A percentile compares a stretch with the other conserved stretches of the same genome.
These are phyloP conservation scores for Melanogaster broomeanus DNA, from an alignment of 768 basidiomycete species.

Conservation along the genomic window DNA sequence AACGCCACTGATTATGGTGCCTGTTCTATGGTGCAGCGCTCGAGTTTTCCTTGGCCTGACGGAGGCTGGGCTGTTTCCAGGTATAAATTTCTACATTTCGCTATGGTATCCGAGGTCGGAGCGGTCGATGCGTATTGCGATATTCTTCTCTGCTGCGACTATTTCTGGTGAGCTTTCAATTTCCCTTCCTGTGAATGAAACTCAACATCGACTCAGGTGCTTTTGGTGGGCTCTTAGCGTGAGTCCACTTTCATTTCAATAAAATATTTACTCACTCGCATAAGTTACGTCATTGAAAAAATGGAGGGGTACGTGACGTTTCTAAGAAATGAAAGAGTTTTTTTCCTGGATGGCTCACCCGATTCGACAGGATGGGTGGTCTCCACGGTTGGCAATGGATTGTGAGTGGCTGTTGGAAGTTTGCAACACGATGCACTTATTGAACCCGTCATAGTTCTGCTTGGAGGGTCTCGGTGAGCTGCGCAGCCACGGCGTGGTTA, in stretches of 20 bases:
- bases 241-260: conserved; percentile 15
- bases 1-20: background rate
- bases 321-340: conserved; percentile 13
- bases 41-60: conserved; percentile 48
- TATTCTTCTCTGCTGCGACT: conserved; percentile 67
- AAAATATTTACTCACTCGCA: background rate
- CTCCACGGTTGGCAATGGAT: conserved; percentile 41
- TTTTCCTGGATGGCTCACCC: background rate
- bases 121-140: conserved; percentile 56
- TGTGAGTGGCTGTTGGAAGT: conserved; percentile 18
- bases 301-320: conserved; percentile 34
- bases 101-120: conserved; percentile 64
- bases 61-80: conserved; percentile 48
- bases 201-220: conserved; percentile 26
- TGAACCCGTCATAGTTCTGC: conserved; percentile 25
- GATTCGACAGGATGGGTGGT: conserved; percentile 21
- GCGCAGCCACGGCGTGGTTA: background rate
- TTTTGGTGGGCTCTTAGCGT: conserved; percentile 53
- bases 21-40: conserved; percentile 25
- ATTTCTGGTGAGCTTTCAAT: conserved; percentile 39
- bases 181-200: background rate
- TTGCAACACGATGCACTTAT: conserved; percentile 8
- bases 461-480: conserved; percentile 29
- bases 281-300: conserved; percentile 36
- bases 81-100: conserved; percentile 47